Evolutionary conservation across 2,329 filamentous ascomycete species (phyloP), one percentile per base, ranked within the genome.

Genomic region (Penicillium sp.): DNA sequence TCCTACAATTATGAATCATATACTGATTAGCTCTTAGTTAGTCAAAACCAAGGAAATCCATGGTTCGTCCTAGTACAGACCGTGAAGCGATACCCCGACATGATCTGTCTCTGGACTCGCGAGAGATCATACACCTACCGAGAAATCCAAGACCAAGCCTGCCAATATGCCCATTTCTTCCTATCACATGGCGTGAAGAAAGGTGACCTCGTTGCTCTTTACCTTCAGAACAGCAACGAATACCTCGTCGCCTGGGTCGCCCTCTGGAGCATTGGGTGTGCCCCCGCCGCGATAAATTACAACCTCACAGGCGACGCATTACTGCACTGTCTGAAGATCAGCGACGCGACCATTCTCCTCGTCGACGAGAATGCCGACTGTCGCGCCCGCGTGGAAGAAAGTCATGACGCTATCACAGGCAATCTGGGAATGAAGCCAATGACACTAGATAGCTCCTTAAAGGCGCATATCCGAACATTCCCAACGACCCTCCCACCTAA

Each of bases 231-330:
- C 69, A 82, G 84, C 14, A 80, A 85, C 0, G 86, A 90, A 53
- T 89, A 89, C 62, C 65, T 88, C 9, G 83, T 88, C 47, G 81
- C 81, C 3, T 88, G 86, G 83, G 67, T 89, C 39, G 87, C 82
- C 0, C 74, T 87, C 3, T 82, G 83, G 79, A 81, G 84, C 10
- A 82, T 90, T 53, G 88, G 88, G 4, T 84, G 84, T 14, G 85
- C 85, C 0, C 88, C 88, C 0, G 87, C 88, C 0, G 81, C 88
- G 72, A 86, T 90, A 69, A 90, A 90, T 69, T 84, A 87, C 68
- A 86, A 90, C 66, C 75, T 90, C 8, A 78, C 81, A 8, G 84
- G 82, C 0, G 81, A 86, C 60, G 82, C 86, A 1, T 71, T 90
- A 60, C 65, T 89, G 44, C 87, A 90, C 70, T 89, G 86, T 52